Base-by-base conservation (phyloP, 108 stramenopile genomes). In the Hondaea fermentalgiana region DNA sequence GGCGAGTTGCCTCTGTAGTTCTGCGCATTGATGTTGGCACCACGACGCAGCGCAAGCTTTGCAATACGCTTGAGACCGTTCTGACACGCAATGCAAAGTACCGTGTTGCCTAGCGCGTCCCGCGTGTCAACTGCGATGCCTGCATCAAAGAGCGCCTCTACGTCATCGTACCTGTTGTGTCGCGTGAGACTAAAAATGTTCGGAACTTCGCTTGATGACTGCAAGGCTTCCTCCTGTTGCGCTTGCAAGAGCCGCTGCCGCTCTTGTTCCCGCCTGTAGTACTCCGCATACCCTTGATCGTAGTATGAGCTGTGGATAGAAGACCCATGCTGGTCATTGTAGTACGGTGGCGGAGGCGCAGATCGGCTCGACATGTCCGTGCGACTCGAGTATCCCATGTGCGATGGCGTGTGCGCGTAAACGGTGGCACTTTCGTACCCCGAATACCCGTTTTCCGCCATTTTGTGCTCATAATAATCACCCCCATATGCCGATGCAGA, bases 61-160 rank as follows among this genome's bases (percentile, higher is more conserved):
- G 92, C 89, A 29, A 94, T 93, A 4, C 94, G 64, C 72, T 95
- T 95, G 57, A 92, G 92, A 17, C 95, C 95, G 87, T 95, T 95
- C 88, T 96, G 95, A 72, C 93, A 93, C 19, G 93, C 94, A 16
- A 95, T 89, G 23, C 89, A 59, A 4, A 95, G 60, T 0, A 96
- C 88, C 12, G 93, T 94, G 87, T 95, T 96, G 21, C 95, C 95
- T 49, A 92, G 89, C 6, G 89, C 60, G 89, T 96, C 95, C 12
- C 95, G 89, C n/a, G 92, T 91, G 47, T 95, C 91, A 0, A 91
- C 88, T 4, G 94, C 93, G 4, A 95, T 64, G 4, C 95, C 95
- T 44, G 91, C 88, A 57, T 91, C 72, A 59, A 95, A 53, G 45
- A 94, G 58, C 19, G 59, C 49, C 42, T 95, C 94, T 0, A 95